Base-by-base conservation (phyloP, 441 rosid species). In the Capsella rubella region DNA sequence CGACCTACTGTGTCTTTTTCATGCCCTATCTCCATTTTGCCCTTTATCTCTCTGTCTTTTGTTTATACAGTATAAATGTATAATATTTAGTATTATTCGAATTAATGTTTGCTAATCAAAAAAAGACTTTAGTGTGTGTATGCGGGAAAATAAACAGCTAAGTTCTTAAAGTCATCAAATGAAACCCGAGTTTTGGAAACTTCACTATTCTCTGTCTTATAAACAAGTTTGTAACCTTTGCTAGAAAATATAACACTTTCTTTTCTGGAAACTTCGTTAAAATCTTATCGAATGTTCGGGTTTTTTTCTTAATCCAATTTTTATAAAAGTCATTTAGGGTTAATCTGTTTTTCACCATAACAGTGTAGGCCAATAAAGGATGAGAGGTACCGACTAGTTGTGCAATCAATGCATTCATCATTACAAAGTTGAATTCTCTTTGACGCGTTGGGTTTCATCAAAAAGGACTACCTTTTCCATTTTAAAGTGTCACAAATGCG, bases 391-490 rank as follows among this genome's bases (percentile, higher is more conserved):
- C 57, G 64, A 75, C 73, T 67, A 51, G 62, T 49, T 51, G 64
- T 75, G 78, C 73, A 75, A 75, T 75, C 69, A 60, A 75, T 75
- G 39, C 43, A 60, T n/a, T 59, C 68, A 75, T 75, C 49, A 75
- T 75, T 34, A 75, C 12, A 51, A 66, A 74, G 78, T 74, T 67
- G 78, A 67, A 74, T 53, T 74, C 46, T 74, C 73, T 59, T 74
- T 60, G 69, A 60, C 78, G 78, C 78, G 62, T 67, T 4, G 42
- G 52, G 52, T 37, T 59, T 58, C 39, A 39, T 49, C 39, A 3
- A 39, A 66, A 58, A 58, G 47, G 10, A 40, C 67, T 29, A 32
- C 65, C 78, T 42, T 74, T 74, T 59, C 14, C 27, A 53, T 42
- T 74, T 52, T 59, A 50, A 74, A 58, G 59, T 39, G 2, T 14